Evolutionary conservation across 2,329 filamentous ascomycete genomes (phyloP).

Genomic region (Scedosporium minutisporum): DNA sequence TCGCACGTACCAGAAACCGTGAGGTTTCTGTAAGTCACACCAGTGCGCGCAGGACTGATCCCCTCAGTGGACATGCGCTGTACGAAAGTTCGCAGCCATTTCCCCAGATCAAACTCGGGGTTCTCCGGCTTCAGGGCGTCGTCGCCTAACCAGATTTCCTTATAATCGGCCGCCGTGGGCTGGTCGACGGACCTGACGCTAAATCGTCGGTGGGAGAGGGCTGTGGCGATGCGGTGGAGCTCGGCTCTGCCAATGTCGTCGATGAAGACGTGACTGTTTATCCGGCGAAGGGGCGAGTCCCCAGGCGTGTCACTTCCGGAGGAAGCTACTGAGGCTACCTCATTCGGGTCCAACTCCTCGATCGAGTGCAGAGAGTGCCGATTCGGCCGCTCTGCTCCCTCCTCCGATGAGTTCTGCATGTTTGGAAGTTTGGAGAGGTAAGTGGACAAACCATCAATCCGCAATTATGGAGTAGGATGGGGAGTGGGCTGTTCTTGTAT

Average conservation of each 20-base stretch:
- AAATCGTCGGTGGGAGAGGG: conserved; percentile 25
- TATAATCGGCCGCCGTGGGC: conserved; percentile 7
- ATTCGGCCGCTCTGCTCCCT: not conserved
- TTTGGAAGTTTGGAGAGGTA: not conserved
- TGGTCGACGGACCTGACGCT: conserved; percentile 11
- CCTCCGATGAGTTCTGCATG: not conserved
- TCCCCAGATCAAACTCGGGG: conserved; percentile 28
- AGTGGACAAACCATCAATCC: too few species aligned
- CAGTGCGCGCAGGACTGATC: conserved; percentile 41
- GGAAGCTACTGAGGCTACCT: not conserved
- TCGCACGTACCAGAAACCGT: conserved; percentile 58
- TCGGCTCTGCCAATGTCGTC: conserved; percentile 24
- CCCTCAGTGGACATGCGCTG: conserved; percentile 42
- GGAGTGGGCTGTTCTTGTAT: too few species aligned
- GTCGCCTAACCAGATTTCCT: conserved; percentile 10
- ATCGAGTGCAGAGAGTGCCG: not conserved
- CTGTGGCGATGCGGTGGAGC: conserved; percentile 28
- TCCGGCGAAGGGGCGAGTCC: not conserved
- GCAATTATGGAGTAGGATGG: too few species aligned
- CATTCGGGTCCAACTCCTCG: not conserved
- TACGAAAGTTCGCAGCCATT: conserved; percentile 31
- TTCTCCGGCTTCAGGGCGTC: conserved; percentile 26
- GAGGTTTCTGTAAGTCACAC: conserved; percentile 55
- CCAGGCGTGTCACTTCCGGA: not conserved
- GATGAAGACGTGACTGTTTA: conserved; percentile 9